Conservation (phyloP, 805 yeast genomes). For the Pichia californica region DNA sequence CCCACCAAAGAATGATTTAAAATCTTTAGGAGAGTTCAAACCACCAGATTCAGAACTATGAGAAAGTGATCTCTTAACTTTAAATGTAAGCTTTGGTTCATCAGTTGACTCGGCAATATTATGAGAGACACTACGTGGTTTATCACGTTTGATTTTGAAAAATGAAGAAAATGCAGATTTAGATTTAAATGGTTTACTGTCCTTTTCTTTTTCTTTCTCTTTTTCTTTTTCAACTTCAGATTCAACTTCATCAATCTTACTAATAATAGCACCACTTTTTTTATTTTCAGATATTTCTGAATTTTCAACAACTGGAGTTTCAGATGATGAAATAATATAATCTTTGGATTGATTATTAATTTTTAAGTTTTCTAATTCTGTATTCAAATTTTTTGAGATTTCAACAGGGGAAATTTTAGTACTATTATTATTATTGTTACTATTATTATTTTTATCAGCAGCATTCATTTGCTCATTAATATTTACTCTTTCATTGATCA, state of each 20-base stretch:
- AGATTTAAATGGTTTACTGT: slow-evolving; percentile 6
- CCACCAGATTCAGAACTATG: slow-evolving; percentile 8
- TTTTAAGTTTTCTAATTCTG: not conserved
- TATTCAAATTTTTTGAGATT: not conserved
- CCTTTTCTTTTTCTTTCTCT: slow-evolving; percentile 5
- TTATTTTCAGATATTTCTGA: no score
- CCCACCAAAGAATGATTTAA: slow-evolving; percentile 13
- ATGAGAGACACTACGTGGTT: slow-evolving; percentile 9
- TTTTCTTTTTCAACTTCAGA: not conserved
- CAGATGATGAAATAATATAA: not conserved
- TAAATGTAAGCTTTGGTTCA: slow-evolving; percentile 4
- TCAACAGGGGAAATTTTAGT: not conserved
- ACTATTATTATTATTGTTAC: not conserved
- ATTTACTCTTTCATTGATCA: not conserved
- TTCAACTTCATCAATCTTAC: not conserved
- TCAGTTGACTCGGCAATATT: not conserved
- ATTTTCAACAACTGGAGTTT: not conserved
- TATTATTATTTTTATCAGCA: not conserved
- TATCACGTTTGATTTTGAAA: slow-evolving; percentile 14
- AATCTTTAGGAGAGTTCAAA: slow-evolving; percentile 9
- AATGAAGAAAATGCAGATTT: slow-evolving; percentile 16
- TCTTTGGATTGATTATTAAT: not conserved
- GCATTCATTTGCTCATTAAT: not conserved
- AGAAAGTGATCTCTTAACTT: slow-evolving; percentile 7
- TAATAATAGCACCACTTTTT: not conserved